phyloP scores from a whole-genome alignment of 345 rosid genomes.

The Brassica juncea region DNA sequence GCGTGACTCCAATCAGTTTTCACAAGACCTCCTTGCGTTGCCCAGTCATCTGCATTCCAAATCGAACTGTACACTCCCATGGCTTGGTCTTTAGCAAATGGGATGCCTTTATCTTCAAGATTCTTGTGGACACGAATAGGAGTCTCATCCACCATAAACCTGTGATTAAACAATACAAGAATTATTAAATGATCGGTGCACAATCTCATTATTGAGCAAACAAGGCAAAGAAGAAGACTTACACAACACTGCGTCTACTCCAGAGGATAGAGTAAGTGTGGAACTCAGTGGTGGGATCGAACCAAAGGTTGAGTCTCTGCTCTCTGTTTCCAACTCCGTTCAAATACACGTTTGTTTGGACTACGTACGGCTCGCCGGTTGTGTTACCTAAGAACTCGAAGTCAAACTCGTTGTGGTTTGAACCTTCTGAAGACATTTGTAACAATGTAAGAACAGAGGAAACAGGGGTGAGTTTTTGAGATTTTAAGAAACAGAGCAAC shows the following conservation, averaged over 20 bases:
- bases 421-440: conserved; percentile 98
- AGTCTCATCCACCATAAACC: conserved; percentile 87
- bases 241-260: conserved; percentile 88
- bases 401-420: conserved; percentile 90
- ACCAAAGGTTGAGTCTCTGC: conserved; percentile 90
- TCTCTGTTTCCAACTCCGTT: conserved; percentile 97
- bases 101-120: conserved; percentile 84
- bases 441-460: conserved; percentile 29
- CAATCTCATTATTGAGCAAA: not conserved
- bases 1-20: conserved; percentile 98
- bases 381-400: conserved; percentile 95
- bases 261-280: conserved; percentile 83
- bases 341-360: conserved; percentile 87
- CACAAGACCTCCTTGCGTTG: conserved; percentile 92
- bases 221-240: conserved; percentile 38
- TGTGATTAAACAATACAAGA: conserved; percentile 19
- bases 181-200: not conserved
- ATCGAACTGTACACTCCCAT: conserved; percentile 99
- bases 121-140: conserved; percentile 79
- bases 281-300: conserved; percentile 90
- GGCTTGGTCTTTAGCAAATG: conserved; percentile 88
- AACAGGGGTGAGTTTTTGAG: not conserved
- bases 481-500: conserved; percentile 17
- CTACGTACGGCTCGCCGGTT: conserved; percentile 84
- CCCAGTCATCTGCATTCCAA: conserved; percentile 99